Percentiles rank a stretch among this genome's conserved stretches.
phyloP scores from a whole-genome alignment of 148 eudicot species.

The Camellia sinensis region DNA sequence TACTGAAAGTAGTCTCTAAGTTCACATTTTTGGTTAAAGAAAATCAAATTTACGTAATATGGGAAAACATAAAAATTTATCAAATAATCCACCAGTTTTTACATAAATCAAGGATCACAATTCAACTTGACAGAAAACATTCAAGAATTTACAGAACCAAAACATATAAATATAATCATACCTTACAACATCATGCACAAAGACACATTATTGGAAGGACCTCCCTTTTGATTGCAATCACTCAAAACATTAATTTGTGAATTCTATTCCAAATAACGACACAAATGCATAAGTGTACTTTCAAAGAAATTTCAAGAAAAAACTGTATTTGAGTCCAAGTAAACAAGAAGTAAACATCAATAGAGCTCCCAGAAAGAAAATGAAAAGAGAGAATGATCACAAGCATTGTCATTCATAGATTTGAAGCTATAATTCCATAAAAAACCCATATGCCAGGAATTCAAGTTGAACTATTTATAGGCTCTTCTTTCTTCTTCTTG shows the following conservation, averaged over 20 bases:
- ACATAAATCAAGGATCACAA: neutral
- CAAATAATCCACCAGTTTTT: neutral
- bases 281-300: neutral
- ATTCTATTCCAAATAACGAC: neutral
- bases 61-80: neutral
- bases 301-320: neutral
- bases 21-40: neutral
- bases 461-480: constrained; percentile 27
- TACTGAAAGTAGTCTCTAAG: neutral
- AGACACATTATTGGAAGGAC: neutral
- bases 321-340: neutral
- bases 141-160: neutral
- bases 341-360: constrained; percentile 5
- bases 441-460: constrained; percentile 18
- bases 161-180: neutral
- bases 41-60: neutral
- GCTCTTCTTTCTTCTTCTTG: constrained; percentile 23
- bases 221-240: neutral
- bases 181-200: constrained; percentile 2
- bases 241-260: neutral
- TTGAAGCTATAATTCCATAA: neutral
- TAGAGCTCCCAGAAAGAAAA: neutral
- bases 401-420: neutral
- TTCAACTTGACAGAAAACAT: neutral
- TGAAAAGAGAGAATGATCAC: neutral